Conservation (phyloP, 352 stramenopile species). For the Peronospora farinosa region DNA sequence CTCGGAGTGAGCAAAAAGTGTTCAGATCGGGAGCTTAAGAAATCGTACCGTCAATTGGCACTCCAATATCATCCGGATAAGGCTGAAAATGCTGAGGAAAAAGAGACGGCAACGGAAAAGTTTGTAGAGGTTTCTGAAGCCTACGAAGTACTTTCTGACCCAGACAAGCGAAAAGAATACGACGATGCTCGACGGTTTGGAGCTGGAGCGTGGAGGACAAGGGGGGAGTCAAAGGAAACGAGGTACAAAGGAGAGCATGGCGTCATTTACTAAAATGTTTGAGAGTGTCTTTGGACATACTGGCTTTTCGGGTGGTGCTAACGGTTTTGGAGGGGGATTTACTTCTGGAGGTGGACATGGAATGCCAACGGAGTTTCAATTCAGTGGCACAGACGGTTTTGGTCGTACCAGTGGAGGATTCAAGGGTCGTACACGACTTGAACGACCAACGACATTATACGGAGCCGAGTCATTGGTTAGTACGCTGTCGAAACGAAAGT, state of each 20-base stretch:
- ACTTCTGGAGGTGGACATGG: conserved; percentile 26
- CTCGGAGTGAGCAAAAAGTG: conserved; percentile 66
- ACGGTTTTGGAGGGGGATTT: conserved; percentile 25
- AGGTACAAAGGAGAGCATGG: conserved; percentile 48
- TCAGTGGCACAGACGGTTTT: conserved; percentile 75
- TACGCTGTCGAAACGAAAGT: conserved; percentile 65
- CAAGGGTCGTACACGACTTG: conserved; percentile 2
- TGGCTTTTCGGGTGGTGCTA: conserved; percentile 13
- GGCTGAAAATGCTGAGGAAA: conserved; percentile 67
- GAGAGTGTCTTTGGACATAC: conserved; percentile 78
- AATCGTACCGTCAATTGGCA: conserved; percentile 83
- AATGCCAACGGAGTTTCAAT: conserved; percentile 68
- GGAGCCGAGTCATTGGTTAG: conserved; percentile 53
- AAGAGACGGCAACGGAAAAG: conserved; percentile 83
- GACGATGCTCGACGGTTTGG: conserved; percentile 66
- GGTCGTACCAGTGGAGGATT: conserved; percentile 31
- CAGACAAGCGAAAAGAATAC: conserved; percentile 85
- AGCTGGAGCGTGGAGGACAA: conserved; percentile 13
- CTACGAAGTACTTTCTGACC: conserved; percentile 90
- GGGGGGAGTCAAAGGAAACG: conserved; percentile 23
- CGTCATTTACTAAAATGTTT: conserved; percentile 84
- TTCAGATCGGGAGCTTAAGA: conserved; percentile 79
- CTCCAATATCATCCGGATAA: conserved; percentile 90
- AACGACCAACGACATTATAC: conserved; percentile 46
- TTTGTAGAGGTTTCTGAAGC: conserved; percentile 90